Base-by-base conservation (phyloP, 331 rosid genomes). In the Malus hybrid region DNA sequence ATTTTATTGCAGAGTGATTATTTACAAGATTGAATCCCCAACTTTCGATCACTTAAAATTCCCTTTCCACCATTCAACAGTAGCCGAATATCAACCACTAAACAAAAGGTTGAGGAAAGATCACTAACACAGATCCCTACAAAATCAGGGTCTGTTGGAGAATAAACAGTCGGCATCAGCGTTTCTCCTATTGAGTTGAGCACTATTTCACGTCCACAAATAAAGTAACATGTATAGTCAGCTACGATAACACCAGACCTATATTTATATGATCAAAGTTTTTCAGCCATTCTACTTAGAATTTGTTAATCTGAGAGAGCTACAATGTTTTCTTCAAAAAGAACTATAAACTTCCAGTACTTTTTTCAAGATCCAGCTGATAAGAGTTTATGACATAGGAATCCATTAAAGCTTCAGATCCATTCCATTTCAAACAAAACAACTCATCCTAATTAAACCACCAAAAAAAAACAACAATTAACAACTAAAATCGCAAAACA, bases 321-420 rank as follows among this genome's bases (percentile, higher is more conserved):
- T 67, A 42, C 29, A 39, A 9, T 6, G 71, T 36, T 11, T 10
- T 19, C 16, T 16, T 64, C 9, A 16, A 42, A 64, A 64, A 7
- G 28, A 64, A 64, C 24, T 7, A 7, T 9, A 64, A 64, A 64
- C 2, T 18, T 13, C 65, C 18, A 61, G 28, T 61, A 20, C 58
- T 19, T 53, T 16, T 53, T 53, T 1, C 9, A 53, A 53, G 0
- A 42, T 42, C 14, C 14, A 10, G 14, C 48, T 42, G 48, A 42
- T 42, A 42, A 42, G 10, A 1, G 14, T 42, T 42, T 42, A 34
- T 32, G 36, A 75, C 48, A 56, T 5, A 55, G 42, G 7, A 34
- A 69, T 52, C 15, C 5, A 70, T 5, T 18, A 44, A 44, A 74
- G 75, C 74, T 77, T 61, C 3, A 87, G 80, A 87, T 82, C 88